A percentile compares a stretch with the other conserved stretches of the same genome.
These are phyloP conservation scores for Withania somnifera DNA, from an alignment of 305 asterid genomes.

Conservation along the genomic window DNA sequence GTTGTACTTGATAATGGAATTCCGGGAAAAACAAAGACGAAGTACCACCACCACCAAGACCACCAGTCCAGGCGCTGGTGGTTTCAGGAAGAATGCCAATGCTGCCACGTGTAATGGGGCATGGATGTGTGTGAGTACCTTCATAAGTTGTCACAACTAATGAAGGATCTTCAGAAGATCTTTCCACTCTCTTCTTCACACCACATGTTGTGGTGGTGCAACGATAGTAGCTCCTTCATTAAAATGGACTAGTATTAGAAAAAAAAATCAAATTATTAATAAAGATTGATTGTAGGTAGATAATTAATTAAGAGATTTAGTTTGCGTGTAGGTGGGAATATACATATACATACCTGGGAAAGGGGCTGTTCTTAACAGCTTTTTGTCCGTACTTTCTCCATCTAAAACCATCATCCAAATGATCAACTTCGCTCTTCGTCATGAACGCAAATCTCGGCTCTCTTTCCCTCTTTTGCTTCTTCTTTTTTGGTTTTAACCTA, in stretches of 20 bases:
- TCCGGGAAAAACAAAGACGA: slow-evolving; percentile 25
- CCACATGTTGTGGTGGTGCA: slow-evolving; percentile 76
- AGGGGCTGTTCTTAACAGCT: slow-evolving; percentile 87
- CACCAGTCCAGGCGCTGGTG: background rate
- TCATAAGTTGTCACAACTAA: slow-evolving; percentile 80
- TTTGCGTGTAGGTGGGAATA: background rate
- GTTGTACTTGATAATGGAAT: slow-evolving; percentile 20
- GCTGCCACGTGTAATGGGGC: slow-evolving; percentile 52
- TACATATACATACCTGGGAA: slow-evolving; percentile 48
- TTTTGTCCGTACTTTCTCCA: slow-evolving; percentile 98
- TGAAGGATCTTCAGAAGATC: slow-evolving; percentile 59
- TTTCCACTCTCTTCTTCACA: slow-evolving; percentile 80
- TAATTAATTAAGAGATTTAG: background rate
- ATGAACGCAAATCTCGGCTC: slow-evolving; percentile 86
- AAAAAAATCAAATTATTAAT: background rate
- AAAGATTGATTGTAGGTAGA: background rate
- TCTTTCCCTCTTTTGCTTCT: slow-evolving; percentile 56
- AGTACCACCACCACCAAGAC: background rate
- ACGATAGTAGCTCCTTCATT: slow-evolving; percentile 55
- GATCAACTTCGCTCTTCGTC: slow-evolving; percentile 85
- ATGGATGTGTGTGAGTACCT: slow-evolving; percentile 71
- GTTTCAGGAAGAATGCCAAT: slow-evolving; percentile 32
- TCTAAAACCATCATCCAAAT: slow-evolving; percentile 86
- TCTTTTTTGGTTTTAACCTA: slow-evolving; percentile 61
- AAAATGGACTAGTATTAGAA: background rate